Evolutionary conservation across 2,329 filamentous ascomycete genomes (phyloP).

Genomic region (Pseudophaeomoniella oleicola): DNA sequence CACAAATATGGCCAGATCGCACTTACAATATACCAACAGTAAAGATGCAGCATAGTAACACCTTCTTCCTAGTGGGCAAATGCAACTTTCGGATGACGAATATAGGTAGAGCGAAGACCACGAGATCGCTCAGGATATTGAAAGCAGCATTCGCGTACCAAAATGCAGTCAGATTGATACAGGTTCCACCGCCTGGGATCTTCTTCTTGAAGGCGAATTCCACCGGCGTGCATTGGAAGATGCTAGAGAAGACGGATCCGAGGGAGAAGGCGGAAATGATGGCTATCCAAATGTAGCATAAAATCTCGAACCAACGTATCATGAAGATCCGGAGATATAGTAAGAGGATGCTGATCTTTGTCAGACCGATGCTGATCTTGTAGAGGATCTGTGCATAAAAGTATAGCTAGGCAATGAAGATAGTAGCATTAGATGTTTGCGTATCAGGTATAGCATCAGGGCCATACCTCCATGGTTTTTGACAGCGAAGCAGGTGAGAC

Average conservation of each 20-base stretch:
- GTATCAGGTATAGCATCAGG: no score
- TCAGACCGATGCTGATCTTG: no score
- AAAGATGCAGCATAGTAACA: slow-evolving; percentile 33
- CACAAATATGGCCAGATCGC: no score
- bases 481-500: no score
- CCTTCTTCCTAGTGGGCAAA: slow-evolving; percentile 31
- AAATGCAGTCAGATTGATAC: slow-evolving; percentile 34
- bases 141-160: slow-evolving; percentile 41
- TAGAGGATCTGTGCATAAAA: no score
- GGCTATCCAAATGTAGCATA: no score
- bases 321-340: no score
- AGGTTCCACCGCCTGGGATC: slow-evolving; percentile 19
- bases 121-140: slow-evolving; percentile 45
- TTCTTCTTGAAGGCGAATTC: slow-evolving; percentile 22
- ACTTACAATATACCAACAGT: slow-evolving; percentile 37
- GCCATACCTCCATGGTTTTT: no score
- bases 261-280: neutral
- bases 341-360: no score
- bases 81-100: slow-evolving; percentile 30
- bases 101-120: slow-evolving; percentile 38
- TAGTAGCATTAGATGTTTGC: no score
- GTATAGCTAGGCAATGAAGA: no score
- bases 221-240: slow-evolving; percentile 30
- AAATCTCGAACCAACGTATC: no score
- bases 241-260: slow-evolving; percentile 19